Evolutionary conservation across 1,284 basidiomycete genomes (phyloP).

Genomic region (Ustilago xerochloae): DNA sequence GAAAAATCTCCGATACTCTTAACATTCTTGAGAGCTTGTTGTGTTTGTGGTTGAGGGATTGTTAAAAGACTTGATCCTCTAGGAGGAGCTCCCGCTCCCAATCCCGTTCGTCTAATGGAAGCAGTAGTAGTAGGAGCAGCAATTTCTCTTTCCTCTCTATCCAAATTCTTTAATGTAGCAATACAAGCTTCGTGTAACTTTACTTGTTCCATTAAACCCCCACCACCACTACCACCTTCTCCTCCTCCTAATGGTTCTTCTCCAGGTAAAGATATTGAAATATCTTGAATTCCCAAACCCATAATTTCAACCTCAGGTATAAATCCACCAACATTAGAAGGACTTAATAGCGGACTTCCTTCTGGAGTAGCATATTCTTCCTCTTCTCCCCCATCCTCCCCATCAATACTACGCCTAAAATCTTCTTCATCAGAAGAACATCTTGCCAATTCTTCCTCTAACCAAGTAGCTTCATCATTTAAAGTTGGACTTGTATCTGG

Average conservation of each 20-base stretch:
- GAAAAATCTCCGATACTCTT: no score
- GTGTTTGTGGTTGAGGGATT: no score
- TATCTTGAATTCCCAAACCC: constrained; percentile 35
- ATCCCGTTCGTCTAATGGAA: no score
- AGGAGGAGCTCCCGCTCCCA: no score
- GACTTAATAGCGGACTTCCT: constrained; percentile 23
- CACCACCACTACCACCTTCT: constrained; percentile 29
- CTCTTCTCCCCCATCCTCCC: constrained; percentile 16
- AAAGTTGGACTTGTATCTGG: constrained; percentile 42
- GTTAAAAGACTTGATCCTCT: no score
- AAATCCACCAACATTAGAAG: constrained; percentile 13
- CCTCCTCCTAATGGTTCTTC: neutral
- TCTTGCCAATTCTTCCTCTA: constrained; percentile 43
- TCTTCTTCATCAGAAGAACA: constrained; percentile 35
- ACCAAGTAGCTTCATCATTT: constrained; percentile 41
- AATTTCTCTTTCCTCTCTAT: constrained; percentile 20
- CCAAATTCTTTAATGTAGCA: constrained; percentile 12
- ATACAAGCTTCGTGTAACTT: constrained; percentile 44
- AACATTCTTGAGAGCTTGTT: no score
- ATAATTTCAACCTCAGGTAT: constrained; percentile 19
- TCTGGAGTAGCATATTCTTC: constrained; percentile 39
- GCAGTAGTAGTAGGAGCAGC: constrained; percentile 20
- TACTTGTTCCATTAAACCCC: constrained; percentile 41
- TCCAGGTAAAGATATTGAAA: constrained; percentile 14
- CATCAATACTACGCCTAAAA: no score